These are phyloP conservation scores for Wickerhamomyces alni DNA, from an alignment of 805 yeast genomes.

Conservation along the genomic window DNA sequence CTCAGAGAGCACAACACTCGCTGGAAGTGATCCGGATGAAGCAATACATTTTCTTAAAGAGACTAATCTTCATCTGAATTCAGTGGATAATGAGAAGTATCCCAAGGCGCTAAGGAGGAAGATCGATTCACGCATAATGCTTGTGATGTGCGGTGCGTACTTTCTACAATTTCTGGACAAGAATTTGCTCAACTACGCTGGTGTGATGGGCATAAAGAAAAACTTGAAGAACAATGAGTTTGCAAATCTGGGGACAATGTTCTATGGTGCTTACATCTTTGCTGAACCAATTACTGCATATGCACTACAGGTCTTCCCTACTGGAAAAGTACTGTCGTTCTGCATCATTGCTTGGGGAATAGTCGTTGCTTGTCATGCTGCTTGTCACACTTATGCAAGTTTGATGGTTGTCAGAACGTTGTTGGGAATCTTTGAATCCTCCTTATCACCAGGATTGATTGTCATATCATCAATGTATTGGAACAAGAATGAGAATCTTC, in stretches of 20 bases:
- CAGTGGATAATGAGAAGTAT: constrained; percentile 6
- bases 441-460: constrained; percentile 51
- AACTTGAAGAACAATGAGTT: constrained; percentile 43
- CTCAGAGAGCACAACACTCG: constrained; percentile 9
- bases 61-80: constrained; percentile 6
- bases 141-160: constrained; percentile 47
- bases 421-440: constrained; percentile 49
- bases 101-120: constrained; percentile 24
- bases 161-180: constrained; percentile 56
- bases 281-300: constrained; percentile 47
- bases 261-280: constrained; percentile 47
- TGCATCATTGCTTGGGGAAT: constrained; percentile 50
- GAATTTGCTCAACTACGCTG: constrained; percentile 53
- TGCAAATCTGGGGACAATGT: constrained; percentile 47
- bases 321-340: constrained; percentile 42
- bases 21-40: constrained; percentile 17
- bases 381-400: constrained; percentile 45
- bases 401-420: constrained; percentile 50
- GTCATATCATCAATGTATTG: constrained; percentile 60
- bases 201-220: constrained; percentile 55
- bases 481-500: constrained; percentile 44
- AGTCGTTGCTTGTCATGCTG: constrained; percentile 45
- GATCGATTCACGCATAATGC: constrained; percentile 42
- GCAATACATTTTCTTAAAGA: constrained; percentile 18
- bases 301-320: constrained; percentile 45